phyloP scores from a whole-genome alignment of 139 green algal genomes.

The Astrephomene gubernaculifera region DNA sequence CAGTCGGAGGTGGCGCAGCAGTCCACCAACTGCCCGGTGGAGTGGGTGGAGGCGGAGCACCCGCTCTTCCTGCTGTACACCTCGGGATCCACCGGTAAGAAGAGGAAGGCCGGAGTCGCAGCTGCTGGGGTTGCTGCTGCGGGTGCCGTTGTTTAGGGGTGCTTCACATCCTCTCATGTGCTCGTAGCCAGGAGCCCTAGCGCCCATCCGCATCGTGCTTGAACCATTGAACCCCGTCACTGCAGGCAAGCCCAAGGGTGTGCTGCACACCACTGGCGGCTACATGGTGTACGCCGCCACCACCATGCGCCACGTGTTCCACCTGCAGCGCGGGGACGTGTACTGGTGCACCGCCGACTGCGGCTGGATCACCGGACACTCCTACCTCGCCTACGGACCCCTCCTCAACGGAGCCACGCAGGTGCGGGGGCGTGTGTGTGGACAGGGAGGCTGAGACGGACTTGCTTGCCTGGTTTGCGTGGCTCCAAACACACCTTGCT shows the following conservation, averaged over 20 bases:
- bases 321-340: conserved; percentile 85
- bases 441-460: not conserved
- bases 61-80: conserved; percentile 98
- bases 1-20: conserved; percentile 44
- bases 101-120: not conserved
- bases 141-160: too few species aligned
- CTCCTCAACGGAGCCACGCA: conserved; percentile 87
- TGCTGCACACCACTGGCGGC: conserved; percentile 91
- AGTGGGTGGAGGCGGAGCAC: conserved; percentile 93
- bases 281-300: conserved; percentile 85
- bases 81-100: conserved; percentile 76
- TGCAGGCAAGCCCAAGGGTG: conserved; percentile 95
- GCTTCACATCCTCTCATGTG: too few species aligned
- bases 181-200: not conserved
- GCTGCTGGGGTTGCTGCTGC: not conserved
- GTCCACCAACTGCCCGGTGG: conserved; percentile 69
- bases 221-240: not conserved
- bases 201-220: not conserved
- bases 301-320: conserved; percentile 91
- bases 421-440: conserved; percentile 45
- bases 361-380: conserved; percentile 97
- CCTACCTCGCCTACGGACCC: conserved; percentile 89
- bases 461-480: not conserved
- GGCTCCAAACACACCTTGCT: not conserved
- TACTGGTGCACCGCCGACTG: conserved; percentile 98